These are phyloP conservation scores for Candida hungchunana DNA, from an alignment of 805 yeast species.

Conservation along the genomic window DNA sequence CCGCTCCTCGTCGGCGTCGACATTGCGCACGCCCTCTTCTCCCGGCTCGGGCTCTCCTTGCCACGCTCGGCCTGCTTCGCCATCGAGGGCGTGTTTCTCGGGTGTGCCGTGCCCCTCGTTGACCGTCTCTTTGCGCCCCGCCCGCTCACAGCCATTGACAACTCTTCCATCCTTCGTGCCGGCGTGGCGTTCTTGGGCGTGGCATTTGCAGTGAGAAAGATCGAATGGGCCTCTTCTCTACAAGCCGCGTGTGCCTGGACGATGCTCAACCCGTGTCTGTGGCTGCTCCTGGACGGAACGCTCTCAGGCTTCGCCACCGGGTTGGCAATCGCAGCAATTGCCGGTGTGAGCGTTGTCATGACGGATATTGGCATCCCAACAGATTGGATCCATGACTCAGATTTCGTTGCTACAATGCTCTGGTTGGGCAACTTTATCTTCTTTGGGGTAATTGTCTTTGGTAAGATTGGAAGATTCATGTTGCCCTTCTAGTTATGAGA, in stretches of 20 bases:
- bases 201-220: slow-evolving; percentile 61
- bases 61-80: slow-evolving; percentile 33
- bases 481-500: too few relatives aligned
- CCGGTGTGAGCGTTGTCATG: slow-evolving; percentile 21
- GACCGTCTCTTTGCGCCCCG: slow-evolving; percentile 15
- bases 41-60: slow-evolving; percentile 5
- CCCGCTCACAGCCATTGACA: slow-evolving; percentile 7
- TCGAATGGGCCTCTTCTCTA: slow-evolving; percentile 62
- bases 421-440: slow-evolving; percentile 64
- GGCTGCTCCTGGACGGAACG: slow-evolving; percentile 64
- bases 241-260: slow-evolving; percentile 66
- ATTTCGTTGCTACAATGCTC: slow-evolving; percentile 39
- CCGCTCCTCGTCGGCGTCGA: slow-evolving; percentile 37
- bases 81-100: slow-evolving; percentile 55
- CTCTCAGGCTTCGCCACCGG: slow-evolving; percentile 44
- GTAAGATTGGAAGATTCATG: slow-evolving; percentile 61
- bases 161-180: slow-evolving; percentile 32
- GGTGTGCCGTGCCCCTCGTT: slow-evolving; percentile 44
- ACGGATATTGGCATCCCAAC: slow-evolving; percentile 42
- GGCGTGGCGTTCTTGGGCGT: slow-evolving; percentile 65
- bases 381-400: slow-evolving; percentile 48
- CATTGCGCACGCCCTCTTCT: slow-evolving; percentile 14
- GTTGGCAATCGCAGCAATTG: slow-evolving; percentile 26
- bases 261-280: slow-evolving; percentile 56
- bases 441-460: slow-evolving; percentile 61